Evolutionary conservation across 768 basidiomycete genomes (phyloP).

Genomic region (Lentinus brumalis): DNA sequence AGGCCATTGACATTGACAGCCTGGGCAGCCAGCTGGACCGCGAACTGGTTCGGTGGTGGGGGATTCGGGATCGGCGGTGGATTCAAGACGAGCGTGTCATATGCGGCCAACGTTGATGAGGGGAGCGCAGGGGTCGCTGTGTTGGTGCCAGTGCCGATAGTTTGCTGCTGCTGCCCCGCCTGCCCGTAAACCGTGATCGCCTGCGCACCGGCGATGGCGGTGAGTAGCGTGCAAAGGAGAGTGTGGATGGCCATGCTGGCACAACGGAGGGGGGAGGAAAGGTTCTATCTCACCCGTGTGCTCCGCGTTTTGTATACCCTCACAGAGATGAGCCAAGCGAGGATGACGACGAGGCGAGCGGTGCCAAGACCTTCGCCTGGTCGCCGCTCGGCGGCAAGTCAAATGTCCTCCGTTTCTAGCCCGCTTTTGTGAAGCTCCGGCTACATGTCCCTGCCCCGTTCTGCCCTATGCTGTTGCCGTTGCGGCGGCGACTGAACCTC

Average conservation of each 20-base stretch:
- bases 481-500: no score
- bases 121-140: conserved; percentile 37
- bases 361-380: no score
- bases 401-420: no score
- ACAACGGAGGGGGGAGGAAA: not conserved
- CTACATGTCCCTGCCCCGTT: no score
- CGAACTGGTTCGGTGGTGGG: conserved; percentile 44
- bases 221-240: not conserved
- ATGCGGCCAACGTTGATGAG: conserved; percentile 47
- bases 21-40: conserved; percentile 38
- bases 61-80: conserved; percentile 54
- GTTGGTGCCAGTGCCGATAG: conserved; percentile 10
- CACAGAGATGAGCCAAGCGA: not conserved
- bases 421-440: no score
- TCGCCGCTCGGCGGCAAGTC: no score
- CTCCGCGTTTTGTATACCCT: not conserved
- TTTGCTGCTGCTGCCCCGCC: conserved; percentile 22
- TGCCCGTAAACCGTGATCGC: conserved; percentile 26
- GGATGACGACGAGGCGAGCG: no score
- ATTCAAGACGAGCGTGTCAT: conserved; percentile 51
- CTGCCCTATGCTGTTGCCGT: no score
- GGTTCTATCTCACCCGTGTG: not conserved
- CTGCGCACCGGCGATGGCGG: conserved; percentile 3
- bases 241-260: not conserved
- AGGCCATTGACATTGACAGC: conserved; percentile 31